Percentiles rank a stretch among this genome's conserved stretches.
These are phyloP conservation scores for Annulohypoxylon bovei DNA, from an alignment of 495 filamentous ascomycete species.

Conservation along the genomic window DNA sequence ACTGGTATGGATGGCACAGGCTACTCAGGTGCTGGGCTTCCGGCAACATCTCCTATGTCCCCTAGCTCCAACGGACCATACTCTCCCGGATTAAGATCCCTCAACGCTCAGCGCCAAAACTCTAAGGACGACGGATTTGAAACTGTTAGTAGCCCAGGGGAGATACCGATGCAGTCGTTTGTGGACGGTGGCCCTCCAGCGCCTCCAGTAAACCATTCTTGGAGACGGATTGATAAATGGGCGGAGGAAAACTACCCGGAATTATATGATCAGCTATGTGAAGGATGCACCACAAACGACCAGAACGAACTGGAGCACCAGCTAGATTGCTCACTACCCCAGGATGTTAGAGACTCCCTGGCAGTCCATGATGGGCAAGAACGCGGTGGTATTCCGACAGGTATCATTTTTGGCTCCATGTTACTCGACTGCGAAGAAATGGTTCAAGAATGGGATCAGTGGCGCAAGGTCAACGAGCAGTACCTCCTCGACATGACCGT, in stretches of 20 bases:
- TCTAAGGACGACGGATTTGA: constrained; percentile 71
- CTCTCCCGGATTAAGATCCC: constrained; percentile 87
- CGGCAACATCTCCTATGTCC: constrained; percentile 68
- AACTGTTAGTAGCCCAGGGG: constrained; percentile 71
- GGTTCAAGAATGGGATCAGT: constrained; percentile 96
- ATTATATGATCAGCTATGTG: constrained; percentile 89
- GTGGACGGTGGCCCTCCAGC: constrained; percentile 89
- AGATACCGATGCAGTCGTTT: constrained; percentile 98
- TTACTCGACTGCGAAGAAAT: constrained; percentile 98
- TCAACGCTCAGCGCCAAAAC: constrained; percentile 66
- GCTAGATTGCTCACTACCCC: constrained; percentile 91
- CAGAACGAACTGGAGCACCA: constrained; percentile 97
- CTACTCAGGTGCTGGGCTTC: constrained; percentile 54
- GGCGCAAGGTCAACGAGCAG: constrained; percentile 91
- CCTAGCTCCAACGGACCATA: constrained; percentile 77
- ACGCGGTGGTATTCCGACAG: constrained; percentile 88
- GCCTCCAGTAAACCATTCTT: constrained; percentile 87
- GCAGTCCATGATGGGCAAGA: constrained; percentile 95
- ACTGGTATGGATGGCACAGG: constrained; percentile 59
- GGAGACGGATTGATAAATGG: constrained; percentile 94
- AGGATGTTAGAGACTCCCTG: constrained; percentile 93
- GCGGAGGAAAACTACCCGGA: constrained; percentile 94
- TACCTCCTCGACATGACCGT: constrained; percentile 71
- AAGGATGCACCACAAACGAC: constrained; percentile 91
- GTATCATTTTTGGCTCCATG: constrained; percentile 93